These are phyloP conservation scores for Lasiodiplodia hormozganensis DNA, from an alignment of 2,329 filamentous ascomycete species.

Conservation along the genomic window DNA sequence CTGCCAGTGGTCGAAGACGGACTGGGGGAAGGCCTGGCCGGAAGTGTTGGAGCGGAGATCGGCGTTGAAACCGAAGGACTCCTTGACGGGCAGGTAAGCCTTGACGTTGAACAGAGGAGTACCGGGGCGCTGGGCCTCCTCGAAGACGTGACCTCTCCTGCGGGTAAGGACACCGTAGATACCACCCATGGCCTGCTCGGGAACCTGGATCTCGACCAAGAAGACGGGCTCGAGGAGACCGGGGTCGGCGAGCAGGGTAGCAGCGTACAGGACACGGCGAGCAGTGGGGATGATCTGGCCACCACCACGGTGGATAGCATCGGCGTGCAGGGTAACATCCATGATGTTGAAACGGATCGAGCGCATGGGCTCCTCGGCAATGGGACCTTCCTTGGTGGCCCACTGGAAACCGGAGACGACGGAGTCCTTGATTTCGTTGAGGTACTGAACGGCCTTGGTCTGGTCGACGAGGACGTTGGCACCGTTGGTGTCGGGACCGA, in stretches of 20 bases:
- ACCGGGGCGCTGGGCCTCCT: conserved; percentile 96
- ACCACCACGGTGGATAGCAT: conserved; percentile 99
- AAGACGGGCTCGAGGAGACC: conserved; percentile 96
- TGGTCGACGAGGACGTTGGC: conserved; percentile 99
- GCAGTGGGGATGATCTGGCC: conserved; percentile 98
- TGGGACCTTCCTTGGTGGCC: conserved; percentile 95
- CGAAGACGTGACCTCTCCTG: conserved; percentile 98
- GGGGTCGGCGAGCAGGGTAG: conserved; percentile 88
- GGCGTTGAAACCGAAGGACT: conserved; percentile 98
- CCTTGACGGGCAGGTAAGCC: conserved; percentile 94
- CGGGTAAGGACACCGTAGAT: conserved; percentile 99
- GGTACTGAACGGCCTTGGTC: conserved; percentile 99
- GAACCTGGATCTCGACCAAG: conserved; percentile 99
- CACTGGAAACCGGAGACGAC: conserved; percentile 99
- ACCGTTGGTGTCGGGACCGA: conserved; percentile 96
- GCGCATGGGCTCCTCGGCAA: conserved; percentile 98
- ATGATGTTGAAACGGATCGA: conserved; percentile 98
- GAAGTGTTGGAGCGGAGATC: conserved; percentile 93
- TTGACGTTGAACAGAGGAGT: conserved; percentile 99
- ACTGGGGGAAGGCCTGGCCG: conserved; percentile 98
- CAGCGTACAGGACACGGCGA: conserved; percentile 96
- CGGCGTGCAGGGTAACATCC: conserved; percentile 98
- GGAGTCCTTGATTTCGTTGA: conserved; percentile 99
- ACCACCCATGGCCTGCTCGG: conserved; percentile 98
- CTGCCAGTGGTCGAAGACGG: conserved; percentile 99